phyloP scores from a whole-genome alignment of 2,329 filamentous ascomycete species.

The Fusarium kyushuense region DNA sequence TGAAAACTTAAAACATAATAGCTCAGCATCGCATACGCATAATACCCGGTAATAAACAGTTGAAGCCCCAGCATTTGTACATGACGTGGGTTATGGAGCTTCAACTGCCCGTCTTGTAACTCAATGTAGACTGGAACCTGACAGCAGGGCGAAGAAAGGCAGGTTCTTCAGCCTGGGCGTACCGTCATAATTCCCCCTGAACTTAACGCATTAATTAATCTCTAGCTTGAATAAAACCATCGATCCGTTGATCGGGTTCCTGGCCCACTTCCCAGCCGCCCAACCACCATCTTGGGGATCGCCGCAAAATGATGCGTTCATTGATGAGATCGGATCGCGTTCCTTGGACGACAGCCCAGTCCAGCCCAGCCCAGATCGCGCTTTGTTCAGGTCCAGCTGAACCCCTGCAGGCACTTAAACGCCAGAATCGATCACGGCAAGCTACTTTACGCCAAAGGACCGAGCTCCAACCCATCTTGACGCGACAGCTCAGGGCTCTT shows the following conservation, averaged over 20 bases:
- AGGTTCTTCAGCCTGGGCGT: not conserved
- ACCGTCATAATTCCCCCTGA: not conserved
- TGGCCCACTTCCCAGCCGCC: conserved; percentile 19
- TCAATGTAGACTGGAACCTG: not conserved
- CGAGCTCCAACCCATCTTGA: conserved; percentile 1
- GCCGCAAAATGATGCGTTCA: conserved; percentile 35
- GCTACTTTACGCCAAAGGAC: conserved; percentile 5
- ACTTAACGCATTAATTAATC: not conserved
- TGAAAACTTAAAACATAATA: not conserved
- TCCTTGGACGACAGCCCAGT: conserved; percentile 31
- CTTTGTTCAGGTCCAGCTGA: conserved; percentile 17
- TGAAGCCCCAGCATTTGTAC: too few relatives aligned
- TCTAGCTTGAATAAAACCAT: not conserved
- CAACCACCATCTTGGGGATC: conserved; percentile 12
- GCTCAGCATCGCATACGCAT: not conserved
- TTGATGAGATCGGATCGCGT: conserved; percentile 27
- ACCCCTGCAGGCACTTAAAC: conserved; percentile 28
- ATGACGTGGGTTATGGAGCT: not conserved
- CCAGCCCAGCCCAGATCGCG: conserved; percentile 12
- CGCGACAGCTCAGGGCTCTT: conserved; percentile 5
- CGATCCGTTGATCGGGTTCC: conserved; percentile 10
- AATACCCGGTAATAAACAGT: not conserved
- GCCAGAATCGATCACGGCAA: conserved; percentile 21
- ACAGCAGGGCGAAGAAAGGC: not conserved
- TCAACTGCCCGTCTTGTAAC: not conserved